These are phyloP conservation scores for Phytophthora foliorum DNA, from an alignment of 352 stramenopile species.

Conservation along the genomic window DNA sequence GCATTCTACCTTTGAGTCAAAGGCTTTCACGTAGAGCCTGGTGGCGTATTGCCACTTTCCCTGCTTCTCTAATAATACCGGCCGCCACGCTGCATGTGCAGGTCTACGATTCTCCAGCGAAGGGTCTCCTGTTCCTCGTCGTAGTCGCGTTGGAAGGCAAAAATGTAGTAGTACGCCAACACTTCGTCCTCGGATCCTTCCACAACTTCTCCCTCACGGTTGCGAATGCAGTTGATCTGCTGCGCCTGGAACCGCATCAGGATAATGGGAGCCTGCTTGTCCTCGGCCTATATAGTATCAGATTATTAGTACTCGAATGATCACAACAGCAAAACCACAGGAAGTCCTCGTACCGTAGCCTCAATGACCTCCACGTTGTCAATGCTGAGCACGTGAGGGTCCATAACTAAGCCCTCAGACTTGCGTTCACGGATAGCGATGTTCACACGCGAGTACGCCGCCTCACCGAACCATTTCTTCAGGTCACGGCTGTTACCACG, in stretches of 20 bases:
- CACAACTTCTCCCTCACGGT: slow-evolving; percentile 97
- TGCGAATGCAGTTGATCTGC: slow-evolving; percentile 99
- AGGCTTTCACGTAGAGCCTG: neutral
- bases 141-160: slow-evolving; percentile 98
- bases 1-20: neutral
- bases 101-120: slow-evolving; percentile 89
- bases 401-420: slow-evolving; percentile 93
- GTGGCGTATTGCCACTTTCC: neutral
- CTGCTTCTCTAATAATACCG: slow-evolving; percentile 77
- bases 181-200: slow-evolving; percentile 98
- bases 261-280: slow-evolving; percentile 95
- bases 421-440: slow-evolving; percentile 96
- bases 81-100: slow-evolving; percentile 86
- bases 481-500: slow-evolving; percentile 95
- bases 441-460: slow-evolving; percentile 95
- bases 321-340: neutral
- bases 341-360: slow-evolving; percentile 64
- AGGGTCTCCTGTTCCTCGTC: slow-evolving; percentile 93
- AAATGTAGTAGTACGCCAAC: slow-evolving; percentile 98
- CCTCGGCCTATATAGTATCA: slow-evolving; percentile 65
- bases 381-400: slow-evolving; percentile 97
- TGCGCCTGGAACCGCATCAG: slow-evolving; percentile 98
- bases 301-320: slow-evolving; percentile 22
- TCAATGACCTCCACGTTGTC: slow-evolving; percentile 98
- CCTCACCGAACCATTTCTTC: slow-evolving; percentile 97